phyloP scores from a whole-genome alignment of 768 basidiomycete genomes.

The Hypholoma sublateritium region DNA sequence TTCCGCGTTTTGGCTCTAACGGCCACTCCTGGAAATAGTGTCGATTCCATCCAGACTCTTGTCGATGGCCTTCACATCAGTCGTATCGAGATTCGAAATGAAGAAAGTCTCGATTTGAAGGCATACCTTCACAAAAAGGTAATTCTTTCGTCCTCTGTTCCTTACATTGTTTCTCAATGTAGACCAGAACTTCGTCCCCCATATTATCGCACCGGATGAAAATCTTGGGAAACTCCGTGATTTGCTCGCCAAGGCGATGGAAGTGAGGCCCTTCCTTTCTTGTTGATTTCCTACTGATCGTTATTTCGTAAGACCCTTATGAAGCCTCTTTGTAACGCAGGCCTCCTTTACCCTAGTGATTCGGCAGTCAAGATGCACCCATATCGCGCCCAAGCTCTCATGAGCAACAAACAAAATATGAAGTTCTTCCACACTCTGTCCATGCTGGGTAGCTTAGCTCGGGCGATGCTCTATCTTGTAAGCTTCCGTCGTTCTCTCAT shows the following conservation, averaged over 20 bases:
- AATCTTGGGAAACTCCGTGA: slow-evolving; percentile 67
- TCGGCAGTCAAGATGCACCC: slow-evolving; percentile 69
- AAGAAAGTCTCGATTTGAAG: slow-evolving; percentile 83
- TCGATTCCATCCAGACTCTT: slow-evolving; percentile 85
- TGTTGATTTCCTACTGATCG: not conserved
- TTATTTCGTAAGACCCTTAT: slow-evolving; percentile 23
- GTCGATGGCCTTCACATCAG: slow-evolving; percentile 95
- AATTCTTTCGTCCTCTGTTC: not conserved
- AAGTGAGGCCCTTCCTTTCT: slow-evolving; percentile 42
- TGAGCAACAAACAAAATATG: slow-evolving; percentile 33
- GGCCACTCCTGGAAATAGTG: slow-evolving; percentile 88
- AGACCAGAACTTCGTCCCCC: slow-evolving; percentile 67
- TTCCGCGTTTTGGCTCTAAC: slow-evolving; percentile 92
- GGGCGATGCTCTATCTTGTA: slow-evolving; percentile 89
- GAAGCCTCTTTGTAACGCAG: slow-evolving; percentile 33
- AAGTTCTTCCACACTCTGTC: slow-evolving; percentile 55
- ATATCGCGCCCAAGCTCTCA: slow-evolving; percentile 50
- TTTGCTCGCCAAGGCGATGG: slow-evolving; percentile 70
- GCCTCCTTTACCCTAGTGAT: slow-evolving; percentile 44
- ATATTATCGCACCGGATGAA: slow-evolving; percentile 72
- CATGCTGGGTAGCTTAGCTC: slow-evolving; percentile 58
- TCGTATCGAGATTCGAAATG: slow-evolving; percentile 91
- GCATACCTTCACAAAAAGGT: slow-evolving; percentile 90
- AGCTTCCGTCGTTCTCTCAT: slow-evolving; percentile 20
- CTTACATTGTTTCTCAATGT: not conserved